phyloP scores from a whole-genome alignment of 495 filamentous ascomycete genomes.

The Jackrogersella multiformis region DNA sequence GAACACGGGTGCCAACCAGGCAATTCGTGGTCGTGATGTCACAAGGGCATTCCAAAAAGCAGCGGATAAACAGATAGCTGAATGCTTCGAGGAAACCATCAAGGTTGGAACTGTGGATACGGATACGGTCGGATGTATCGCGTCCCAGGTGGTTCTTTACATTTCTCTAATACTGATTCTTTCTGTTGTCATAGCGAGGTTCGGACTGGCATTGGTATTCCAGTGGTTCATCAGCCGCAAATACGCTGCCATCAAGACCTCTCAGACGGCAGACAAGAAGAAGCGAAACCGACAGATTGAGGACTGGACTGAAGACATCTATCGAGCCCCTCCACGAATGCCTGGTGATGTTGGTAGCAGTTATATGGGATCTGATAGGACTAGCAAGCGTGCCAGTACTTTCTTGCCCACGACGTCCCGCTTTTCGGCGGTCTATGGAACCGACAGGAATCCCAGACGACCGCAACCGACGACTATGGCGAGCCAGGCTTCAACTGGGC shows the following conservation, averaged over 20 bases:
- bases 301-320: slow-evolving; percentile 98
- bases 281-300: slow-evolving; percentile 93
- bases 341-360: slow-evolving; percentile 70
- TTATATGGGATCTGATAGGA: slow-evolving; percentile 67
- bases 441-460: slow-evolving; percentile 62
- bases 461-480: slow-evolving; percentile 90
- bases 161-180: slow-evolving; percentile 93
- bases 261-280: slow-evolving; percentile 72
- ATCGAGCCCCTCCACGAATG: slow-evolving; percentile 84
- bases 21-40: slow-evolving; percentile 86
- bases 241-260: slow-evolving; percentile 81
- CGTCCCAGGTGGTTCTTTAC: slow-evolving; percentile 96
- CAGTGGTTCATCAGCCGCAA: slow-evolving; percentile 92
- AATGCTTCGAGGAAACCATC: slow-evolving; percentile 90
- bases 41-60: slow-evolving; percentile 84
- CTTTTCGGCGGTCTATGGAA: slow-evolving; percentile 91
- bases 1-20: slow-evolving; percentile 65
- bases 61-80: slow-evolving; percentile 78
- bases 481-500: slow-evolving; percentile 86
- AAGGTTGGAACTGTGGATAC: slow-evolving; percentile 96
- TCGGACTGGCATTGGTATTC: slow-evolving; percentile 88
- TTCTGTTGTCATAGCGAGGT: slow-evolving; percentile 85
- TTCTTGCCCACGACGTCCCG: slow-evolving; percentile 88
- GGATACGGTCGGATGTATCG: slow-evolving; percentile 96
- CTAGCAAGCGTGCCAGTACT: slow-evolving; percentile 80